Percentiles rank a stretch among this genome's conserved stretches.
phyloP scores from a whole-genome alignment of 139 green algal genomes.

The Astrephomene gubernaculifera region DNA sequence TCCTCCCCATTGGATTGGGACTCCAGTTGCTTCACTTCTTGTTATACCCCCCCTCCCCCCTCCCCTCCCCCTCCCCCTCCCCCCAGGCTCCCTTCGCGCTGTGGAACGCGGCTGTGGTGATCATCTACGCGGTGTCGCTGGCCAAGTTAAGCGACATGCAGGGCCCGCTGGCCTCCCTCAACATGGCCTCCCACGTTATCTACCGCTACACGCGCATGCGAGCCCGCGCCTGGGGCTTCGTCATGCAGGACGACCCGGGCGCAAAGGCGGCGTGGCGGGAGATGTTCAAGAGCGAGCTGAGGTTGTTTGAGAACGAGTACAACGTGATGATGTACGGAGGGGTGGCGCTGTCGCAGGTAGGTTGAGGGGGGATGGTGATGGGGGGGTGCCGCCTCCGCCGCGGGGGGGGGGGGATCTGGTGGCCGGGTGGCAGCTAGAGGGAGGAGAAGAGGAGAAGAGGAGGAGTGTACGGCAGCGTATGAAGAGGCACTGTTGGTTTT shows the following conservation, averaged over 20 bases:
- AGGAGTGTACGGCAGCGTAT: too few relatives aligned
- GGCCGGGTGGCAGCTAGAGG: too few relatives aligned
- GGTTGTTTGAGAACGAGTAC: conserved; percentile 37
- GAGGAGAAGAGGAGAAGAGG: too few relatives aligned
- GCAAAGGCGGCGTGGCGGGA: neutral
- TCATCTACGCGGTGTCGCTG: conserved; percentile 45
- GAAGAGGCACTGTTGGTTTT: too few relatives aligned
- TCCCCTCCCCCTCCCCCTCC: neutral
- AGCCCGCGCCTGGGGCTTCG: neutral
- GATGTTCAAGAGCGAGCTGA: conserved; percentile 15
- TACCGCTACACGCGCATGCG: conserved; percentile 36
- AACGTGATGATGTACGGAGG: conserved; percentile 45
- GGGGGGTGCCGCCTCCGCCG: too few relatives aligned
- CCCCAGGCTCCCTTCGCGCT: neutral
- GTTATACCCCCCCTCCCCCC: neutral
- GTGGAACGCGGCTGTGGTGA: conserved; percentile 9
- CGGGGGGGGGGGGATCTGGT: too few relatives aligned
- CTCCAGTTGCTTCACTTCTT: neutral
- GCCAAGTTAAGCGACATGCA: conserved; percentile 45
- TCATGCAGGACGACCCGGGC: neutral
- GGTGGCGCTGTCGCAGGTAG: neutral
- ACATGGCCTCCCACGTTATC: conserved; percentile 39
- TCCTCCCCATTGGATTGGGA: neutral
- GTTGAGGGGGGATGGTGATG: too few relatives aligned
- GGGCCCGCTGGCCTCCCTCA: conserved; percentile 40